Evolutionary conservation across 1,284 basidiomycete genomes (phyloP).

Genomic region (Ceratobasidium sp.): DNA sequence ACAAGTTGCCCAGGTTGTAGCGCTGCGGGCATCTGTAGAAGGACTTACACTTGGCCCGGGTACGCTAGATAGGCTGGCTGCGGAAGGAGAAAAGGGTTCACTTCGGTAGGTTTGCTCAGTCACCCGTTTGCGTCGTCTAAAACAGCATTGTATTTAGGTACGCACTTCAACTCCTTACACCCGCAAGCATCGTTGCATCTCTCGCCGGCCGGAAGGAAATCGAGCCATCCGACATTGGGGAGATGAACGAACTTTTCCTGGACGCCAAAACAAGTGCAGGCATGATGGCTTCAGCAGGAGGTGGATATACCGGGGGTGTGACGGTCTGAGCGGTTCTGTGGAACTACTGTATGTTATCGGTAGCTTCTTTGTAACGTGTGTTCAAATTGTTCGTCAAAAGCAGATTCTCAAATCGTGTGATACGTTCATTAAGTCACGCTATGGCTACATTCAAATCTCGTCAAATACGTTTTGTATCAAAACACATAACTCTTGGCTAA

Average conservation of each 20-base stretch:
- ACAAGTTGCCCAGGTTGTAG: constrained; percentile 88
- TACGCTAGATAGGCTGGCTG: constrained; percentile 82
- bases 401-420: background rate
- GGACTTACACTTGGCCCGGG: constrained; percentile 78
- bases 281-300: constrained; percentile 58
- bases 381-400: too few relatives aligned
- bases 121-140: background rate
- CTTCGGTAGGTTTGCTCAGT: constrained; percentile 78
- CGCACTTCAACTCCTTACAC: constrained; percentile 89
- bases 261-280: constrained; percentile 85
- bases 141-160: constrained; percentile 63
- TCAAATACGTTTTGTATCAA: constrained; percentile 22
- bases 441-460: constrained; percentile 21
- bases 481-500: background rate
- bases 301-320: constrained; percentile 26
- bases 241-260: constrained; percentile 93
- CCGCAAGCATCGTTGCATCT: constrained; percentile 86
- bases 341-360: background rate
- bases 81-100: constrained; percentile 84
- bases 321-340: background rate
- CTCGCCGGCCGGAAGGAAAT: constrained; percentile 83
- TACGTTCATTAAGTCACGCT: constrained; percentile 8
- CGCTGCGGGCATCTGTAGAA: constrained; percentile 86
- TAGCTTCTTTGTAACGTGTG: background rate
- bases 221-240: constrained; percentile 83